These are phyloP conservation scores for Tillandsia leiboldiana DNA, from an alignment of 176 grass and related monocot species.

Conservation along the genomic window DNA sequence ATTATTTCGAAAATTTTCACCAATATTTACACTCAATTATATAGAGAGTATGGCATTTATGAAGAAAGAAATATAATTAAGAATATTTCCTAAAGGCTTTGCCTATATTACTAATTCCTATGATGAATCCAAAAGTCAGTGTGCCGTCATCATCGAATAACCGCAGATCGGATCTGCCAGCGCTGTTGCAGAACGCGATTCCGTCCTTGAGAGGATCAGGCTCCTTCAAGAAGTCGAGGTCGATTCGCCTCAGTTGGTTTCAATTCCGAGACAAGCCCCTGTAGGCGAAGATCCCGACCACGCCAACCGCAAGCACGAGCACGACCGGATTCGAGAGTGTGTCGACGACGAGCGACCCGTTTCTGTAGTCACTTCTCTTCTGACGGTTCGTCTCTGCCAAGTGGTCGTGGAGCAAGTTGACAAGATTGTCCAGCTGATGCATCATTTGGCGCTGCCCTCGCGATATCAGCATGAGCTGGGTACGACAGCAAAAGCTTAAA, in stretches of 20 bases:
- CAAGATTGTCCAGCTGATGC: constrained; percentile 81
- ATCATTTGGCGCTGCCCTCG: constrained; percentile 78
- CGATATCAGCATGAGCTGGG: constrained; percentile 55
- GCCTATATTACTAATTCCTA: no score
- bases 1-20: not conserved
- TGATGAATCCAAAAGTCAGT: no score
- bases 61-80: no score
- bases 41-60: no score
- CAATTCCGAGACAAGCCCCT: constrained; percentile 42
- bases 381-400: constrained; percentile 28
- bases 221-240: no score
- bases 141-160: no score
- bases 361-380: constrained; percentile 29
- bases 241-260: not conserved
- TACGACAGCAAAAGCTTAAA: constrained; percentile 13
- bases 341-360: constrained; percentile 36
- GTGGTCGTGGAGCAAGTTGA: constrained; percentile 59
- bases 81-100: no score
- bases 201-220: no score
- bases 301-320: constrained; percentile 36
- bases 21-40: no score
- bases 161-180: no score
- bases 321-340: constrained; percentile 35
- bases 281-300: constrained; percentile 41
- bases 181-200: no score